Evolutionary conservation across 495 filamentous ascomycete genomes (phyloP).

Genomic region (Elasticomyces elasticus): DNA sequence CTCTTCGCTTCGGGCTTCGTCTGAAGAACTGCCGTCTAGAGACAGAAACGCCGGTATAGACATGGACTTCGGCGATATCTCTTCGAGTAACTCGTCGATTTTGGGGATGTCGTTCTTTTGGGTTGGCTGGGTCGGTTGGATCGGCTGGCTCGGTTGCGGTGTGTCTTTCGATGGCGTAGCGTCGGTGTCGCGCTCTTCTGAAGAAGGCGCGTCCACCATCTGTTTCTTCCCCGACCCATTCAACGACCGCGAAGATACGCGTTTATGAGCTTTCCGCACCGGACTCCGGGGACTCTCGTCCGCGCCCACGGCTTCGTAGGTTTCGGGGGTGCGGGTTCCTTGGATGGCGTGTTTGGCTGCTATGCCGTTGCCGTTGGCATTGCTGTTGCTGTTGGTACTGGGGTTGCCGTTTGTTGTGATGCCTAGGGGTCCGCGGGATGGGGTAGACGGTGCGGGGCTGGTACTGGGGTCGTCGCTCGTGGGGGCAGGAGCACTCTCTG

Average conservation of each 20-base stretch:
- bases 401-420: background rate
- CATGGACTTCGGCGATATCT: background rate
- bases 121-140: background rate
- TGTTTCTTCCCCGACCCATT: constrained; percentile 9
- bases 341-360: background rate
- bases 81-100: background rate
- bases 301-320: constrained; percentile 13
- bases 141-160: background rate
- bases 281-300: constrained; percentile 19
- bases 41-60: background rate
- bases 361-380: background rate
- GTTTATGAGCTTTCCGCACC: constrained; percentile 11
- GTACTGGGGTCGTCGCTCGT: no score
- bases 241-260: constrained; percentile 4
- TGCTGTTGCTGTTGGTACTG: background rate
- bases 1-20: background rate
- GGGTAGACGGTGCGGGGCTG: no score
- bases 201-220: background rate
- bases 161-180: background rate
- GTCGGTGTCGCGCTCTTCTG: background rate
- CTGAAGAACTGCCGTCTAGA: background rate
- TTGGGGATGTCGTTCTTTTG: background rate
- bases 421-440: no score
- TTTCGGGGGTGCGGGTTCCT: constrained; percentile 6
- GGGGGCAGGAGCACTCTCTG: no score